Percentiles rank a stretch among this genome's conserved stretches.
Evolutionary conservation across 179 eudicot species (phyloP).

Genomic region (Camellia oleifera): DNA sequence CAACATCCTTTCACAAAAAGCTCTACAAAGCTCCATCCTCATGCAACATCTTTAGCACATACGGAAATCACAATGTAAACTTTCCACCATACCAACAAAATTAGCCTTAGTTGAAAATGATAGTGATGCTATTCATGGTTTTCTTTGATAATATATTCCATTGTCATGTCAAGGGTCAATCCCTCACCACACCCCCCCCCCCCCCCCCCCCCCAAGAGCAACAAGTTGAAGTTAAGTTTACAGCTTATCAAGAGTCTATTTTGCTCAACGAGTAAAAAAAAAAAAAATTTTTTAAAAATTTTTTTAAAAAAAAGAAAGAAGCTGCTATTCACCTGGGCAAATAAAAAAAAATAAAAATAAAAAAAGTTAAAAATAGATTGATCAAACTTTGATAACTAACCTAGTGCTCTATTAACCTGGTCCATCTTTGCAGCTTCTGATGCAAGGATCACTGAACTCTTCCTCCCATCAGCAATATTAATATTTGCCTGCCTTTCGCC

Average conservation of each 20-base stretch:
- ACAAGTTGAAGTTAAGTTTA: background rate
- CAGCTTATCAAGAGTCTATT: background rate
- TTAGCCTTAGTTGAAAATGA: background rate
- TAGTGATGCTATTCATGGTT: background rate
- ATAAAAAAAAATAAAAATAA: background rate
- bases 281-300: background rate
- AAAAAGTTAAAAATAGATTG: background rate
- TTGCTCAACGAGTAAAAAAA: background rate
- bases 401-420: constrained; percentile 74
- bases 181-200: too few relatives aligned
- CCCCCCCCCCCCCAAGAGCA: too few relatives aligned
- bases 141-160: background rate
- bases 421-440: constrained; percentile 87
- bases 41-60: background rate
- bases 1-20: background rate
- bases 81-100: background rate
- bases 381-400: constrained; percentile 28
- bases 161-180: background rate
- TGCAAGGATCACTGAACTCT: constrained; percentile 58
- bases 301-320: background rate
- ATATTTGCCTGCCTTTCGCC: constrained; percentile 75
- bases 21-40: background rate
- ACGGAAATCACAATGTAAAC: background rate
- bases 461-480: constrained; percentile 50
- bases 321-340: background rate